Evolutionary conservation across 2,329 filamentous ascomycete genomes (phyloP).

Genomic region (Fusarium pseudonygamai): DNA sequence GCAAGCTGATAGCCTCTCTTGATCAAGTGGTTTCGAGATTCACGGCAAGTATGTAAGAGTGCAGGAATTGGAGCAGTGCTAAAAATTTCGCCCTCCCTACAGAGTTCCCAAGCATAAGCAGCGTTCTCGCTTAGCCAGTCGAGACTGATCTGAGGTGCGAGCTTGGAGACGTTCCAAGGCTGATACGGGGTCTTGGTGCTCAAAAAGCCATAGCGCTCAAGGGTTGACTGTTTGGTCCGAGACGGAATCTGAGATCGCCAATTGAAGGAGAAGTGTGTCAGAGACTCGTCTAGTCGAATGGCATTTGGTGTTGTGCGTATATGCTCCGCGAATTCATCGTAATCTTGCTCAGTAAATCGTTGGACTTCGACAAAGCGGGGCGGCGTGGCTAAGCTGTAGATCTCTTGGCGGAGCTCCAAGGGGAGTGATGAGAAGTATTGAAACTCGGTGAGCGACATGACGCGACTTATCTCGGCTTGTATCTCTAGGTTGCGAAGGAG

Average conservation of each 20-base stretch:
- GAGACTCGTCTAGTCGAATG: neutral
- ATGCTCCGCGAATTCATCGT: neutral
- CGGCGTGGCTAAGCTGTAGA: neutral
- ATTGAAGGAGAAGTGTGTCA: neutral
- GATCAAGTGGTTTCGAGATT: neutral
- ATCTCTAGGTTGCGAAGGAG: neutral
- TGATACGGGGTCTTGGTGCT: neutral
- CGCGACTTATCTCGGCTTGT: fast-evolving
- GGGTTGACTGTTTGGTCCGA: fast-evolving
- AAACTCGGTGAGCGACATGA: neutral
- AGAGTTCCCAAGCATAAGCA: neutral
- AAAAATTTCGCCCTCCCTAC: neutral
- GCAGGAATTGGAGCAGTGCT: neutral
- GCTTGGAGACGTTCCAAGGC: neutral
- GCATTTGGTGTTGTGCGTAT: neutral
- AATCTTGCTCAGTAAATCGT: neutral
- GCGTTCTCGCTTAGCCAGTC: neutral
- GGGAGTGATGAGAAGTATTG: neutral
- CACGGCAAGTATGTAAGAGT: neutral
- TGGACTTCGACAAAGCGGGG: neutral
- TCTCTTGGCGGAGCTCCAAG: neutral
- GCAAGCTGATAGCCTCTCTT: neutral
- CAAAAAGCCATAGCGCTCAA: neutral
- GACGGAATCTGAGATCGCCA: neutral
- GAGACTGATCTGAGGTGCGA: neutral